Evolutionary conservation across 1,139 yeast species (phyloP).

Genomic region (Debaryomyces sp.): DNA sequence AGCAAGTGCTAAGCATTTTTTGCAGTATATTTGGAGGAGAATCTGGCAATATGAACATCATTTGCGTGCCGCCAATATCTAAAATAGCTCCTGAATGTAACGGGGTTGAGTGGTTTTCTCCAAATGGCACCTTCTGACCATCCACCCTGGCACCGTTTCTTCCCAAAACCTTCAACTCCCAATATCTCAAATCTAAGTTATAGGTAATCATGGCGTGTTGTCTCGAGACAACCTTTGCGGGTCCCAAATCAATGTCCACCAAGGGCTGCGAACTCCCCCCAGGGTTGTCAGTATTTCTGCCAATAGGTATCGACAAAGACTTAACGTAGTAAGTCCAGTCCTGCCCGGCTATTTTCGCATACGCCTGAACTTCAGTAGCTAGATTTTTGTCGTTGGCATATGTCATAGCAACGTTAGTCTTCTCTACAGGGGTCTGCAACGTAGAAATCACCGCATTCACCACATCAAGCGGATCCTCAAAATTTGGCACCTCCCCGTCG

Average conservation of each 20-base stretch:
- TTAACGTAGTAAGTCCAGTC: conserved; percentile 95
- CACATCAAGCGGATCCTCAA: conserved; percentile 55
- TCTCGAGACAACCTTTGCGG: conserved; percentile 93
- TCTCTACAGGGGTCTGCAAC: conserved; percentile 50
- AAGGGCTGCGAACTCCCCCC: conserved; percentile 17
- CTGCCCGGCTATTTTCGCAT: conserved; percentile 92
- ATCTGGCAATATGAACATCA: conserved; percentile 98
- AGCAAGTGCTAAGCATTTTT: conserved; percentile 45
- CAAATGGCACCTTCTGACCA: conserved; percentile 59
- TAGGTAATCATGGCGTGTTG: conserved; percentile 85
- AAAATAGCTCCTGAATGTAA: conserved; percentile 83
- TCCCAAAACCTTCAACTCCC: conserved; percentile 86
- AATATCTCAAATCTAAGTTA: conserved; percentile 69
- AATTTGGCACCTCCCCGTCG: conserved; percentile 30
- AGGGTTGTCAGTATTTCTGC: conserved; percentile 73
- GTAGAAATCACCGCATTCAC: conserved; percentile 56
- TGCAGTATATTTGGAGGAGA: conserved; percentile 70
- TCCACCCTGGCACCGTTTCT: conserved; percentile 94
- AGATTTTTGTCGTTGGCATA: conserved; percentile 71
- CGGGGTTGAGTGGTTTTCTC: conserved; percentile 50
- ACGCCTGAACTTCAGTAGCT: conserved; percentile 90
- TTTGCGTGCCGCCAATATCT: conserved; percentile 96
- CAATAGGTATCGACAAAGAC: conserved; percentile 74
- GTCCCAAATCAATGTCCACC: conserved; percentile 91
- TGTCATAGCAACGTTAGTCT: conserved; percentile 49